These are phyloP conservation scores for Rosa hybrid DNA, from an alignment of 331 rosid species.

Conservation along the genomic window DNA sequence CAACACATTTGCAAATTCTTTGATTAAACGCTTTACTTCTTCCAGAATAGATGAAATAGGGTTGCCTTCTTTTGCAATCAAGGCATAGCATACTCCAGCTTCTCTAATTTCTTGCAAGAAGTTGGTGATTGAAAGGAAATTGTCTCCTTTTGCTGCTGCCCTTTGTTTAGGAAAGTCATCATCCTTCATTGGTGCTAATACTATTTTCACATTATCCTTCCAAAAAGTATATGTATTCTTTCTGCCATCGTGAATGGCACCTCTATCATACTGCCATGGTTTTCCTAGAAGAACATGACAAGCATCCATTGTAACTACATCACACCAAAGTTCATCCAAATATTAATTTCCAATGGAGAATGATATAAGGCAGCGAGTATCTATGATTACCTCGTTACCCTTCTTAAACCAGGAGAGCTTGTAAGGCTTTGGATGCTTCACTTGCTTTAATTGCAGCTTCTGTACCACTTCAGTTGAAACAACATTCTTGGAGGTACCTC, in stretches of 20 bases:
- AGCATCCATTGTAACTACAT: background rate
- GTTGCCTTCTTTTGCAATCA: background rate
- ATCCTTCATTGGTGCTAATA: background rate
- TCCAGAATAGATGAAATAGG: background rate
- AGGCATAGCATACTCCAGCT: background rate
- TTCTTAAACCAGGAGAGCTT: background rate
- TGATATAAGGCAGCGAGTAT: background rate
- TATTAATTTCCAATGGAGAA: slow-evolving; percentile 2
- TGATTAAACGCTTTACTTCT: background rate
- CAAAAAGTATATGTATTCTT: background rate
- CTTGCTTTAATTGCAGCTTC: background rate
- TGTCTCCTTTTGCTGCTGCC: background rate
- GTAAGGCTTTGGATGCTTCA: background rate
- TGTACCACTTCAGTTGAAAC: background rate
- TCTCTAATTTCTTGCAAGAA: background rate
- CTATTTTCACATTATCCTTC: background rate
- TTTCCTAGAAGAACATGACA: background rate
- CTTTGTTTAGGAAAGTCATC: background rate
- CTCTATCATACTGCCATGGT: background rate
- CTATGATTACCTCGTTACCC: background rate
- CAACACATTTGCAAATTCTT: background rate
- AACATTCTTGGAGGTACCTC: background rate
- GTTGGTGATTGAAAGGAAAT: background rate
- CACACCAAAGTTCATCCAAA: background rate
- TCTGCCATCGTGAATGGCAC: background rate